Conservation (phyloP, 257 asterid species). For the Solanum neorickii region DNA sequence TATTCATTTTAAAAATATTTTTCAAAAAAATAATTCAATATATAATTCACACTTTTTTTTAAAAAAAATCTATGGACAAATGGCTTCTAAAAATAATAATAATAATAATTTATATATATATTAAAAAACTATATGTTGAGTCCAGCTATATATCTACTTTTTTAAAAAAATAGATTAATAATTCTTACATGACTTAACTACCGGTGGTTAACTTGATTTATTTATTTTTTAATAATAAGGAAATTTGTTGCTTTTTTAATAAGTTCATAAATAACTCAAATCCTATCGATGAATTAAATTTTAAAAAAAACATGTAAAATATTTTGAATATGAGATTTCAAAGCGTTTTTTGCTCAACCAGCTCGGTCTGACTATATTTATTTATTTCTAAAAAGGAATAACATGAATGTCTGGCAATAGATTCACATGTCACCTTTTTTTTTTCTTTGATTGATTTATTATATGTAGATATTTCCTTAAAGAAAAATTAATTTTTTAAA, state of each 20-base stretch:
- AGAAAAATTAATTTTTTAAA: not conserved
- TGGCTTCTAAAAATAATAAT: not conserved
- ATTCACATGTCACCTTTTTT: not conserved
- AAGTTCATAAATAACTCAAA: not conserved
- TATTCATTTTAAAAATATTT: not conserved
- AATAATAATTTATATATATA: not conserved
- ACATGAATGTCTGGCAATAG: not conserved
- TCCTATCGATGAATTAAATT: not conserved
- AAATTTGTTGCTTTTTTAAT: not conserved
- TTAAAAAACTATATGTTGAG: not conserved
- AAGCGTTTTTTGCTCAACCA: not conserved
- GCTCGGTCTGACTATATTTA: not conserved
- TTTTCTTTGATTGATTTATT: not conserved
- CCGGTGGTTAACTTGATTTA: not conserved
- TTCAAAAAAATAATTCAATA: not conserved
- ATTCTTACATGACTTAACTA: not conserved
- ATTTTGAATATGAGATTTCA: not conserved
- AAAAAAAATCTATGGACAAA: not conserved
- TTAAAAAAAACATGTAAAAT: not conserved
- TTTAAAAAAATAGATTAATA: not conserved
- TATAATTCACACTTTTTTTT: not conserved
- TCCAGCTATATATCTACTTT: not conserved
- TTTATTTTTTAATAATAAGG: not conserved
- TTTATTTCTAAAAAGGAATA: not conserved
- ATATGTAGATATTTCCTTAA: not conserved